Evolutionary conservation across 139 green algal species (phyloP).

Genomic region (Chlamydomonas schloesseri): DNA sequence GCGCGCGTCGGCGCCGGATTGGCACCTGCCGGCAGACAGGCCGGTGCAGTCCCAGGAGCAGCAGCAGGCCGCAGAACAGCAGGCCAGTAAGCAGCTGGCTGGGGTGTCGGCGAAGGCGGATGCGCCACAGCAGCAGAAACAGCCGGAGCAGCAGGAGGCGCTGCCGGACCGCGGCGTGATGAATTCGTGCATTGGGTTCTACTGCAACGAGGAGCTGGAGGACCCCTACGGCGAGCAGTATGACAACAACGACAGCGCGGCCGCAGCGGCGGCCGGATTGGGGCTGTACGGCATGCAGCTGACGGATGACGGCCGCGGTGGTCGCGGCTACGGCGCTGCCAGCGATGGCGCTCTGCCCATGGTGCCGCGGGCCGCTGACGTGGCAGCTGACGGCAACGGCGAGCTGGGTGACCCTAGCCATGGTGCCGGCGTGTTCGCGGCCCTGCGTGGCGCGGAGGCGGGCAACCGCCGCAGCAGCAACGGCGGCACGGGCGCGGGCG

Average conservation of each 20-base stretch:
- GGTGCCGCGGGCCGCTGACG: neutral
- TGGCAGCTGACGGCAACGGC: neutral
- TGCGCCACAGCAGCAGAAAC: no score
- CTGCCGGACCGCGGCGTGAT: neutral
- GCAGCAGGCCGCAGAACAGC: neutral
- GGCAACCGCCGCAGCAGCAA: neutral
- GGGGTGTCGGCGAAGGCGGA: no score
- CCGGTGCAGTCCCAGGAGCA: neutral
- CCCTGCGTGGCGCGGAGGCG: neutral
- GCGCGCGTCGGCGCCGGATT: no score
- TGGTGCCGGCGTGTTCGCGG: neutral
- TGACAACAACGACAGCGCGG: neutral
- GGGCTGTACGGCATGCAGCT: conserved; percentile 40
- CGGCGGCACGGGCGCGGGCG: no score
- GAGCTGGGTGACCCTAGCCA: neutral
- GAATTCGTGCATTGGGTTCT: neutral
- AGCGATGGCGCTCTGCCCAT: neutral
- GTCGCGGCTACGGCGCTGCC: neutral
- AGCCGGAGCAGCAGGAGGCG: neutral
- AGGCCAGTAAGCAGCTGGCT: neutral
- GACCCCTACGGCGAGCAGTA: conserved; percentile 19
- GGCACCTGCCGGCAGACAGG: no score
- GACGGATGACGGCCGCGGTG: neutral
- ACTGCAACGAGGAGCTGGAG: conserved; percentile 31
- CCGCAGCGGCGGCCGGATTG: neutral